A percentile compares a stretch with the other conserved stretches of the same genome.
Evolutionary conservation across 2,329 filamentous ascomycete genomes (phyloP).

Genomic region (Ceratocystis eucalypticola): DNA sequence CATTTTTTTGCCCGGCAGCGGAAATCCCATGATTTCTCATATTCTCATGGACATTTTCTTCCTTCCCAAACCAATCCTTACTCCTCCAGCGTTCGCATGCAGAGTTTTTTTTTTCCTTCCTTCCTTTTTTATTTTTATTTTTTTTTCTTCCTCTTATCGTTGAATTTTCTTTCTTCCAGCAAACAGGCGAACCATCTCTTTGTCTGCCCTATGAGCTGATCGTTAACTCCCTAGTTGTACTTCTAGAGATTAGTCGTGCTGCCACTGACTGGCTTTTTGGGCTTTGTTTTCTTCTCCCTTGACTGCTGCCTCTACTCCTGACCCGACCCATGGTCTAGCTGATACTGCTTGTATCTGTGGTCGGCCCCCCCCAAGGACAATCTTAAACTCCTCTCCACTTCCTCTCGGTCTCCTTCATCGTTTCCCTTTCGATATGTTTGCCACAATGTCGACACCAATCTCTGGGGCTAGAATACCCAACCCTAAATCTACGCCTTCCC

Average conservation of each 20-base stretch:
- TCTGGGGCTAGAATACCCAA: neutral
- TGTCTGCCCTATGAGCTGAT: too few species aligned
- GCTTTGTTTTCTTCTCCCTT: neutral
- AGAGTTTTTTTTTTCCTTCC: conserved; percentile 2
- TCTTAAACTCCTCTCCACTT: neutral
- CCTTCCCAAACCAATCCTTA: neutral
- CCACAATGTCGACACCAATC: conserved; percentile 3
- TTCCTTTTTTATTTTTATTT: neutral
- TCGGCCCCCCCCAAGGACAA: neutral
- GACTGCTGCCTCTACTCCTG: neutral
- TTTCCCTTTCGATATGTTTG: conserved; percentile 8
- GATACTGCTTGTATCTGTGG: neutral
- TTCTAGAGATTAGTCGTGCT: neutral
- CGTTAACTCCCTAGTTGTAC: too few species aligned
- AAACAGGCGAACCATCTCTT: neutral
- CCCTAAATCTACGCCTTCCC: conserved; percentile 31
- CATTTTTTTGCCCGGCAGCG: neutral
- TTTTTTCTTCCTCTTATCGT: neutral
- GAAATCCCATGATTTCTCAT: conserved; percentile 1
- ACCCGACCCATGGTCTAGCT: neutral
- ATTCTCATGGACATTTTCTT: neutral
- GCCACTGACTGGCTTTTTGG: neutral
- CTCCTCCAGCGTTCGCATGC: neutral
- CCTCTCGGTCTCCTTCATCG: neutral
- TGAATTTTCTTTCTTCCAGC: neutral